Base-by-base conservation (phyloP, 306 rosid genomes). In the Fragaria nilgerrensis region DNA sequence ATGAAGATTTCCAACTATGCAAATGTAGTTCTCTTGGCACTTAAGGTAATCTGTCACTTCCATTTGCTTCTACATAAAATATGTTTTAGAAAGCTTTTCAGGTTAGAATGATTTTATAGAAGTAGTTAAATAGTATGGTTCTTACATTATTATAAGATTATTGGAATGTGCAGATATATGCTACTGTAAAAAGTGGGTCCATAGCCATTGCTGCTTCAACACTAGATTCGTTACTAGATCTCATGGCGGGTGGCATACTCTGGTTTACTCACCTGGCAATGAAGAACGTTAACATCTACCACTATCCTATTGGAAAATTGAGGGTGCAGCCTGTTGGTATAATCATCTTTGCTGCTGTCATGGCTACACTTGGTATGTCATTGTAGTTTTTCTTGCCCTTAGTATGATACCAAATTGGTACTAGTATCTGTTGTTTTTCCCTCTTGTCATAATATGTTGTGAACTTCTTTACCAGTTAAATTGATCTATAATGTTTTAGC, bases 291-390 rank as follows among this genome's bases (percentile, higher is more conserved):
- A 95, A 92, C 82, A 91, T 92, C 12, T 95, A 95, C 63, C 56
- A 82, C 69, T 92, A 89, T 61, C 99, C 99, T 5, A 95, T 95
- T 47, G 99, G 99, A 68, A n/a, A 95, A 83, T 75, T 95, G 82
- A 89, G 99, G 77, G 82, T 95, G 70, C 99, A 95, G 80, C 98
- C 99, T 47, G 99, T 95, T 27, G 99, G 99, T 49, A 95, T 95
- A 27, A 84, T 95, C 77, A 85, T 95, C 80, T 92, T 95, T 83
- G 98, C 99, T 14, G 98, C 97, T 70, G 3, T 92, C 81, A 95
- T 95, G 99, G 99, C 99, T 63, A 95, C 99, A 34, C n/a, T 95
- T 25, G 99, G 94, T 89, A 78, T 67, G 75, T 74, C 63, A 78
- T 80, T 49, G 47, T 25, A 69, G 53, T 75, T 79, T 73, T 37